Evolutionary conservation across 169 alveolate genomes (phyloP), one percentile per base, ranked within the genome.

Genomic region (Cryptosporidium canis): DNA sequence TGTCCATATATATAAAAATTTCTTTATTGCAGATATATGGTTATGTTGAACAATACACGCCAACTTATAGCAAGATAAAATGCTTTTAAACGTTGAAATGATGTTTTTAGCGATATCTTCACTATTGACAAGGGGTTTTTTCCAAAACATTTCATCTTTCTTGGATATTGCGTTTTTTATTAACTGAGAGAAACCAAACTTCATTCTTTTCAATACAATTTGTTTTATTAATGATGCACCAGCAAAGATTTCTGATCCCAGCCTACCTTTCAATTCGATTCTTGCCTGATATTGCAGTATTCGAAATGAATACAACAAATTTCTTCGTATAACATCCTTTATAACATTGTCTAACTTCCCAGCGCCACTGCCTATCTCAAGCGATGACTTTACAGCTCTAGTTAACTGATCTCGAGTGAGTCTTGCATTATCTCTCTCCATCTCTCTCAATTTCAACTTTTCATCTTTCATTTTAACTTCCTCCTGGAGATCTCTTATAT

Each of bases 401-500:
- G 87, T 77, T 41, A 77, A 29, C 44, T 77, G 87, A 39, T 77
- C 72, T 5, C 87, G 51, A 6, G 87, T 77, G 29, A 77, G 72
- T 39, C 87, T 77, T 63, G 87, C 87, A 58, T 58, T 77, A 45
- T 77, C 87, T 58, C 87, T 77, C 27, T 77, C 87, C 87, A 77
- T 77, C 24, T 77, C 87, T 77, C 87, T 77, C n/a, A 77, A 61
- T 18, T 66, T 53, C 21, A 77, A 27, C 47, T 77, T 77, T 61
- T 77, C 87, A 77, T 77, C 87, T 41, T 77, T 77, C 87, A 77
- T 77, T 61, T 77, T 77, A 12, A 77, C 87, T 45, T 77, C 87
- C 12, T 77, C 87, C 48, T 77, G 87, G 2, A 77, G 64, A 58
- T 77, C 87, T 27, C 77, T 55, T 21, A 77, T 77, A 39, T 77